A percentile compares a stretch with the other conserved stretches of the same genome.
phyloP scores from a whole-genome alignment of 257 asterid genomes.

The Echium plantagineum region DNA sequence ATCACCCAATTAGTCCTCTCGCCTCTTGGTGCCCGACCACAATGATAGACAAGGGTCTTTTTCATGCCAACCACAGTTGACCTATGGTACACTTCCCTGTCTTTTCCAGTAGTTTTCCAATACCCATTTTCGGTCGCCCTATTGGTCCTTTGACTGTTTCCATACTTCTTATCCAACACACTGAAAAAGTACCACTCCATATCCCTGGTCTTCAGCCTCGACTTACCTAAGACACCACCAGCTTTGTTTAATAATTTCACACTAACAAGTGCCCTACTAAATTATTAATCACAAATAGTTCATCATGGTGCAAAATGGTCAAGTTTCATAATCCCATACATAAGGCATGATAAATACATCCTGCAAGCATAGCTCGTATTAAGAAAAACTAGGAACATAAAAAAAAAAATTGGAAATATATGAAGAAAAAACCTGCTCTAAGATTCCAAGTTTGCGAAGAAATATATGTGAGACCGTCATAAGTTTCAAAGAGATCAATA shows the following conservation, averaged over 20 bases:
- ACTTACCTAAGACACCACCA: slow-evolving; percentile 34
- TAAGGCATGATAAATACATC: background rate
- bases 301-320: background rate
- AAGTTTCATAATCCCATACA: background rate
- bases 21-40: slow-evolving; percentile 91
- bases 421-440: background rate
- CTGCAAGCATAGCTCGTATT: background rate
- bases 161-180: slow-evolving; percentile 76
- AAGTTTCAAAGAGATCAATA: background rate
- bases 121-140: slow-evolving; percentile 85
- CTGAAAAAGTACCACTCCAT: slow-evolving; percentile 93
- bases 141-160: slow-evolving; percentile 78
- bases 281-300: background rate
- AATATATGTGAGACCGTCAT: background rate
- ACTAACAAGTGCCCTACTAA: background rate
- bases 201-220: slow-evolving; percentile 67
- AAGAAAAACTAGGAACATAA: too few species aligned
- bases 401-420: too few species aligned
- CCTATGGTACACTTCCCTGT: slow-evolving; percentile 64
- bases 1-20: slow-evolving; percentile 90
- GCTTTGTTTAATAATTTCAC: background rate
- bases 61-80: slow-evolving; percentile 74
- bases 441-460: background rate
- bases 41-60: slow-evolving; percentile 84
- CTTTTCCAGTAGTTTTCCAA: slow-evolving; percentile 98